Evolutionary conservation across 1,284 basidiomycete genomes (phyloP), one percentile per base, ranked within the genome.

Genomic region (Leccinum huronense): DNA sequence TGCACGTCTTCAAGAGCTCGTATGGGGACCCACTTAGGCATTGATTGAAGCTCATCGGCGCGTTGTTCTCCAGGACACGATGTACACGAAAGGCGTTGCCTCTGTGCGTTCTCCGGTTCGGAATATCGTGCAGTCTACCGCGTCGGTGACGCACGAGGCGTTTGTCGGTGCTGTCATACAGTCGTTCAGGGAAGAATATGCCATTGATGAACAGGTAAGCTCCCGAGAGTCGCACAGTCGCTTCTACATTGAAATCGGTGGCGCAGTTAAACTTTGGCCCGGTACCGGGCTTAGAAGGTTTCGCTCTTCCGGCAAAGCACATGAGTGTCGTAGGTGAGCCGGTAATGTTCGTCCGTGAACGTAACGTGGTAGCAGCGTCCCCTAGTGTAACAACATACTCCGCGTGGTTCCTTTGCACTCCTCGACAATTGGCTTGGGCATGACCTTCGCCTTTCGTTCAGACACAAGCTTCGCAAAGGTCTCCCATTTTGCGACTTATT

Each of bases 21-120:
- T 23, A 7, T 48, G 45, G 45, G 10, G 19, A 48, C 45, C 19
- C 10, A 23, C 19, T 19, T 5, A 19, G 45, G 45, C 19, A 23
- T 23, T 23, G 23, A 13, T 48, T 7, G 19, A 1, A 23, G 11
- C 45, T 48, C 11, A 48, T 48, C 5, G 5, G 1, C 16, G 7
- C 51, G 3, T 51, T 36, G 1, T 60, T 34, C 14, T 58, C 45
- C 66, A 94, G 90, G 86, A 86, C 14, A 84, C 85, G 13, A 91
- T 97, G 82, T 77, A 87, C 51, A 94, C 93, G 0, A 93, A 89
- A 75, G 94, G 94, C 1, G 92, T 98, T 36, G 88, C 89, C 3
- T 98, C 95, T 31, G 93, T 98, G 13, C 89, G 93, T 40, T 97
- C 96, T 0, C 93, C 95, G 0, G 97, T 99, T 1, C 86, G 87